Conservation (phyloP, 805 yeast genomes). For the Candida yuanshanica region DNA sequence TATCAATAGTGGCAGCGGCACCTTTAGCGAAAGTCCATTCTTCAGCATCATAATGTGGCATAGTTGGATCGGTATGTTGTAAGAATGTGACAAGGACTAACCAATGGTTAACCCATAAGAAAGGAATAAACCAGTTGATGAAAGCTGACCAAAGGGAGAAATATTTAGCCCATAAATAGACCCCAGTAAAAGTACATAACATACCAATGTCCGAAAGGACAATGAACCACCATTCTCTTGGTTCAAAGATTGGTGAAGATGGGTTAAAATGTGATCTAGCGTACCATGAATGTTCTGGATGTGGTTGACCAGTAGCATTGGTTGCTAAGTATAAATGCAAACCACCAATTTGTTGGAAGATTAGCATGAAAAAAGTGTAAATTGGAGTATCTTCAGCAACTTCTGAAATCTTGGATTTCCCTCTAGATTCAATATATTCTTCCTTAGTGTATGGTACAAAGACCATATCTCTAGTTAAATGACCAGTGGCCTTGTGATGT, state of each 20-base stretch:
- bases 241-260: slow-evolving; percentile 47
- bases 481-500: slow-evolving; percentile 63
- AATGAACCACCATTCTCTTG: slow-evolving; percentile 49
- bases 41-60: slow-evolving; percentile 51
- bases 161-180: slow-evolving; percentile 45
- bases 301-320: slow-evolving; percentile 53
- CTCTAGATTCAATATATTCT: slow-evolving; percentile 31
- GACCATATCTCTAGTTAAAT: slow-evolving; percentile 54
- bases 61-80: slow-evolving; percentile 55
- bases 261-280: slow-evolving; percentile 52
- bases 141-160: slow-evolving; percentile 46
- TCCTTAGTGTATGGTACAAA: slow-evolving; percentile 51
- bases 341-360: slow-evolving; percentile 55
- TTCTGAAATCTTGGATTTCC: slow-evolving; percentile 35
- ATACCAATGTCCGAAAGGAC: slow-evolving; percentile 54
- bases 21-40: slow-evolving; percentile 65
- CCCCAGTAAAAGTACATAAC: slow-evolving; percentile 35
- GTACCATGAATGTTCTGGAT: slow-evolving; percentile 35
- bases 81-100: slow-evolving; percentile 56
- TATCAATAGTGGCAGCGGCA: slow-evolving; percentile 61
- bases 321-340: slow-evolving; percentile 43
- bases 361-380: slow-evolving; percentile 33
- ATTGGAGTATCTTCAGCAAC: slow-evolving; percentile 53
- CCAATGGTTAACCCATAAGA: slow-evolving; percentile 60
- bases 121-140: slow-evolving; percentile 54